Conservation (phyloP, 2,329 filamentous ascomycete genomes). For the Ophiostoma ulmi region DNA sequence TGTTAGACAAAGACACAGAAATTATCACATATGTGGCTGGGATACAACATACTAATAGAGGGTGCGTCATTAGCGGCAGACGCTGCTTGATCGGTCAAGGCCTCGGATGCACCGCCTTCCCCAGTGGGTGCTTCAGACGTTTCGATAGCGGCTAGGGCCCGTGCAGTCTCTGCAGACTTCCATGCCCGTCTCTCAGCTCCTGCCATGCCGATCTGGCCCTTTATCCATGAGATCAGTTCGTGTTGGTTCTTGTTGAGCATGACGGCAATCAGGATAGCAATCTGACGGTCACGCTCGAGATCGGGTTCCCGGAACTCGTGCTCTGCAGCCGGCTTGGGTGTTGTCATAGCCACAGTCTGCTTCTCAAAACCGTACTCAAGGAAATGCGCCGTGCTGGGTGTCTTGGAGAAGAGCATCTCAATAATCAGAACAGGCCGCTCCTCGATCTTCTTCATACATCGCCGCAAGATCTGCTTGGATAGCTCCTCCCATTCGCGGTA, state of each 20-base stretch:
- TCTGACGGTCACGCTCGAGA: conserved; percentile 62
- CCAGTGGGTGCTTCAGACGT: conserved; percentile 31
- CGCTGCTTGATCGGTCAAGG: conserved; percentile 25
- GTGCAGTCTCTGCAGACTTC: conserved; percentile 47
- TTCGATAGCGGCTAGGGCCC: conserved; percentile 33
- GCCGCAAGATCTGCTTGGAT: conserved; percentile 74
- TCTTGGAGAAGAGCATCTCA: conserved; percentile 93
- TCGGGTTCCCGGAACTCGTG: conserved; percentile 65
- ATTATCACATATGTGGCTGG: neutral
- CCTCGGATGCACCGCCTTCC: conserved; percentile 18
- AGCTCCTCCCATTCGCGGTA: conserved; percentile 91
- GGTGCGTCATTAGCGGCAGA: neutral
- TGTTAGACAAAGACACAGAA: neutral
- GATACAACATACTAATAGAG: conserved; percentile 24
- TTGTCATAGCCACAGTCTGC: conserved; percentile 56
- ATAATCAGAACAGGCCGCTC: conserved; percentile 80
- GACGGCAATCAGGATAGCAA: conserved; percentile 73
- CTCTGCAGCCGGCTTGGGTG: conserved; percentile 68
- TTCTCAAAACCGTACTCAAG: conserved; percentile 87
- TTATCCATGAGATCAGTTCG: conserved; percentile 76
- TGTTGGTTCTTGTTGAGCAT: conserved; percentile 74
- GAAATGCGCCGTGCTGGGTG: conserved; percentile 74
- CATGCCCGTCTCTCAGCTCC: conserved; percentile 70
- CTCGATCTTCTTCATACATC: conserved; percentile 76
- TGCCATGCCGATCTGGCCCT: conserved; percentile 62